A percentile compares a stretch with the other conserved stretches of the same genome.
Conservation (phyloP, 2,329 filamentous ascomycete genomes). For the Aspergillus arachidicola region DNA sequence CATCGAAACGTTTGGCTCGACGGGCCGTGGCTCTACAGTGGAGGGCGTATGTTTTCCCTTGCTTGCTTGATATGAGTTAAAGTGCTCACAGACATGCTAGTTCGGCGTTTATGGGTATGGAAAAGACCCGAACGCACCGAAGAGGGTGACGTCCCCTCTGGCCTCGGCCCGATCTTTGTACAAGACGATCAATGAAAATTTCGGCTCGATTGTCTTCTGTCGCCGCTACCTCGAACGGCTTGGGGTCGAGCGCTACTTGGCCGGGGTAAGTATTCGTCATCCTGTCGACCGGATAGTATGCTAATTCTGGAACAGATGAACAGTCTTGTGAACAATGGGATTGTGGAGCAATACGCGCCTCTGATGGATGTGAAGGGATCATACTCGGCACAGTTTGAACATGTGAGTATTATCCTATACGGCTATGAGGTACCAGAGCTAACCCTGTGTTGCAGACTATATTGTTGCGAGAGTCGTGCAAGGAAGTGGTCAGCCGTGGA, state of each 20-base stretch:
- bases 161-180: constrained; percentile 59
- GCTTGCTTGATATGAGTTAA: not conserved
- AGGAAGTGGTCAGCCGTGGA: constrained; percentile 58
- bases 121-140: constrained; percentile 42
- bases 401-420: constrained; percentile 38
- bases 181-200: constrained; percentile 63
- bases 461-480: constrained; percentile 47
- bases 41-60: constrained; percentile 47
- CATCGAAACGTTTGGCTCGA: constrained; percentile 62
- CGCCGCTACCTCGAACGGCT: constrained; percentile 66
- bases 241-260: constrained; percentile 61
- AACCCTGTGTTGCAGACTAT: constrained; percentile 45
- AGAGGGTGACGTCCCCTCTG: constrained; percentile 43
- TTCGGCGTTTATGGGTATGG: constrained; percentile 58
- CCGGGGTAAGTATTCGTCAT: constrained; percentile 50
- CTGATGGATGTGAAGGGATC: constrained; percentile 62
- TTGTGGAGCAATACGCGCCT: constrained; percentile 60
- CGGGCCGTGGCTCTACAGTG: constrained; percentile 51
- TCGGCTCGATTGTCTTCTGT: constrained; percentile 64
- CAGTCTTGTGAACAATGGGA: constrained; percentile 57
- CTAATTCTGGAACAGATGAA: constrained; percentile 52
- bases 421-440: not conserved
- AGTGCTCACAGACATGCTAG: constrained; percentile 30
- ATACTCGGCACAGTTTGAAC: constrained; percentile 67
- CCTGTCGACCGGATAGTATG: not conserved